Percentiles rank a stretch among this genome's conserved stretches.
Evolutionary conservation across 169 alveolate species (phyloP).

Genomic region (Cryptosporidium sp.): DNA sequence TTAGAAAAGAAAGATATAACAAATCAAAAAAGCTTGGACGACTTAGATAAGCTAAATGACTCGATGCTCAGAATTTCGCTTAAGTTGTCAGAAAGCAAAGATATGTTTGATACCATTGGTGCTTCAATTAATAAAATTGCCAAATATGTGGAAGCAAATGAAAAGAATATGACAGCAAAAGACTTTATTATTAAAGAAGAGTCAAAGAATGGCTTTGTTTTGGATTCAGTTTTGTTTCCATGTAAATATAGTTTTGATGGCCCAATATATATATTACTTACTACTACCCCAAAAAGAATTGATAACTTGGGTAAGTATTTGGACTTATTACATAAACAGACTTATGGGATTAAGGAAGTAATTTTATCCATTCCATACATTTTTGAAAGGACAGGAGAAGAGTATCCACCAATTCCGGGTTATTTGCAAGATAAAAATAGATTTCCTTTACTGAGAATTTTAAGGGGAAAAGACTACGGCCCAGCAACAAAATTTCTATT

Average conservation of each 20-base stretch:
- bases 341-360: slow-evolving; percentile 66
- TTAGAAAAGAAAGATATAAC: neutral
- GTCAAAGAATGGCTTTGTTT: slow-evolving; percentile 48
- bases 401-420: slow-evolving; percentile 73
- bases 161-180: slow-evolving; percentile 40
- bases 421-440: slow-evolving; percentile 35
- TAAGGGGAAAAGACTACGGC: slow-evolving; percentile 73
- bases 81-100: slow-evolving; percentile 62
- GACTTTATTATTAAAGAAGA: slow-evolving; percentile 51
- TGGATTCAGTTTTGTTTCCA: slow-evolving; percentile 57
- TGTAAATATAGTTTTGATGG: slow-evolving; percentile 72
- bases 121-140: slow-evolving; percentile 52
- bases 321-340: slow-evolving; percentile 56
- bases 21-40: neutral
- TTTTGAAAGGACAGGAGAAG: slow-evolving; percentile 73
- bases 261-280: slow-evolving; percentile 61
- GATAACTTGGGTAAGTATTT: slow-evolving; percentile 38
- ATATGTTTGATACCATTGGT: slow-evolving; percentile 60
- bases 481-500: slow-evolving; percentile 74
- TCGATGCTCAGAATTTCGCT: slow-evolving; percentile 34
- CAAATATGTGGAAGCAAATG: slow-evolving; percentile 73
- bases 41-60: neutral
- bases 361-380: slow-evolving; percentile 66
- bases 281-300: slow-evolving; percentile 73
- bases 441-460: slow-evolving; percentile 42